phyloP scores from a whole-genome alignment of 345 rosid genomes.

The Linum trigynum region DNA sequence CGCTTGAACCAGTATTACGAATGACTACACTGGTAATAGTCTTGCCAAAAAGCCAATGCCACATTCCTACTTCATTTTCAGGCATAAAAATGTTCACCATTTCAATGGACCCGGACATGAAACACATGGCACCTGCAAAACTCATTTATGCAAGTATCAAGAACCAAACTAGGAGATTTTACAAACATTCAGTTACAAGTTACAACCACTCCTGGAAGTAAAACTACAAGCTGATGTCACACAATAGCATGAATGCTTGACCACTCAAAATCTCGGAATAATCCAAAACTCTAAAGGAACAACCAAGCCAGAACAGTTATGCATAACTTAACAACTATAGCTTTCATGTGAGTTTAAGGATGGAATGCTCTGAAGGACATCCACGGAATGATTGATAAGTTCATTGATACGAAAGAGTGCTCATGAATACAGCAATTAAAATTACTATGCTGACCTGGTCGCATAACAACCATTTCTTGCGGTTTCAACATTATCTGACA shows the following conservation, averaged over 20 bases:
- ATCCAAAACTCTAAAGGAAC: too few species aligned
- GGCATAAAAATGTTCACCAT: conserved; percentile 81
- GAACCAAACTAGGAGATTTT: neutral
- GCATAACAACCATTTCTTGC: conserved; percentile 72
- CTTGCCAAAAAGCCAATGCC: conserved; percentile 97
- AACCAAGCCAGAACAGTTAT: too few species aligned
- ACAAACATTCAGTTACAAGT: neutral
- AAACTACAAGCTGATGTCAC: too few species aligned
- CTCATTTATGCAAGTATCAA: conserved; percentile 8
- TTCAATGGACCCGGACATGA: conserved; percentile 87
- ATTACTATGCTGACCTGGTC: conserved; percentile 50
- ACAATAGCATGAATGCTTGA: too few species aligned
- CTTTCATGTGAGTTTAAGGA: too few species aligned
- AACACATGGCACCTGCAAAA: conserved; percentile 79
- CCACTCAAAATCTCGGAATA: too few species aligned
- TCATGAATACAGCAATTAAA: too few species aligned
- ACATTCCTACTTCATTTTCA: conserved; percentile 80
- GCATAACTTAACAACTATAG: too few species aligned
- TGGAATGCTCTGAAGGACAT: too few species aligned
- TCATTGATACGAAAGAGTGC: too few species aligned
- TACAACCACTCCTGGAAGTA: neutral
- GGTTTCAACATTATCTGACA: conserved; percentile 88
- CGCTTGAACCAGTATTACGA: conserved; percentile 54
- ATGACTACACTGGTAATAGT: conserved; percentile 60
- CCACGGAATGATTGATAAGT: too few species aligned